Evolutionary conservation across 2,329 filamentous ascomycete genomes (phyloP).

Genomic region (Colletotrichum spinosum): DNA sequence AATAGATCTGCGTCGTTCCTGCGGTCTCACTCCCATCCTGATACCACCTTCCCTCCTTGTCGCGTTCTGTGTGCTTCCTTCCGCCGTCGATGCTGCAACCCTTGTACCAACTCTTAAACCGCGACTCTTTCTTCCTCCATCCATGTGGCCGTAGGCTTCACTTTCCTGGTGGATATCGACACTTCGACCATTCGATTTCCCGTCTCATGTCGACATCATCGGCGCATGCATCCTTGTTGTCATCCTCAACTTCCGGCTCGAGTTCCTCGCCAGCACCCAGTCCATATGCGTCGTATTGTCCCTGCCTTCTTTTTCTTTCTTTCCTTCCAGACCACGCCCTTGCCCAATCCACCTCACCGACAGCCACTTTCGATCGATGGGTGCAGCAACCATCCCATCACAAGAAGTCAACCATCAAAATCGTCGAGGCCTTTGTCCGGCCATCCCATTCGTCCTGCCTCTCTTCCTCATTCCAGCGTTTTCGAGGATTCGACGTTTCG

Average conservation of each 20-base stretch:
- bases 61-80: background rate
- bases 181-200: background rate
- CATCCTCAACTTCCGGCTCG: background rate
- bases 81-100: background rate
- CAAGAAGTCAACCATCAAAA: background rate
- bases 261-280: background rate
- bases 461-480: background rate
- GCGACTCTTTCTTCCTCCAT: slow-evolving; percentile 27
- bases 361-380: no score
- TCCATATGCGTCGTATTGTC: background rate
- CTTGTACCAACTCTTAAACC: background rate
- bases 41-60: background rate
- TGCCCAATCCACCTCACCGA: background rate
- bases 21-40: background rate
- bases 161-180: background rate
- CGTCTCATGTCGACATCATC: slow-evolving; percentile 9
- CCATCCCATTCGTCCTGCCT: background rate
- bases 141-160: slow-evolving; percentile 8
- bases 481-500: background rate
- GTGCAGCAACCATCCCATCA: no score
- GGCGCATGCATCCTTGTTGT: background rate
- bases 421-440: background rate
- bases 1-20: background rate
- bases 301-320: background rate
- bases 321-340: background rate